Conservation (phyloP, 2,329 filamentous ascomycete species). For the Colletotrichum tropicicola region DNA sequence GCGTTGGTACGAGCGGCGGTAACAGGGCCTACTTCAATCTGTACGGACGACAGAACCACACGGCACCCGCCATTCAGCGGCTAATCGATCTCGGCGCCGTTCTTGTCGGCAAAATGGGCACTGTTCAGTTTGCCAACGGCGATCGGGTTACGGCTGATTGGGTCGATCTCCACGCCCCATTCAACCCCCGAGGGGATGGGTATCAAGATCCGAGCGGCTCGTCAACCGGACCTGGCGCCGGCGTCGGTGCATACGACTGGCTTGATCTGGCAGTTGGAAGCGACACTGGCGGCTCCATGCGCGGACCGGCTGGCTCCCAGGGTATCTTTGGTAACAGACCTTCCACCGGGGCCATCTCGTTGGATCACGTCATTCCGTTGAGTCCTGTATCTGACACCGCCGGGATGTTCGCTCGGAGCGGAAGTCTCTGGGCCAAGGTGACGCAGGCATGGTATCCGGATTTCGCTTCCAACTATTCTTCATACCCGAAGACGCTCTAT, state of each 20-base stretch:
- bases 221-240: conserved; percentile 33
- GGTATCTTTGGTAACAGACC: conserved; percentile 56
- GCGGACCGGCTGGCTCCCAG: conserved; percentile 46
- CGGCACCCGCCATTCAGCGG: conserved; percentile 59
- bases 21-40: conserved; percentile 64
- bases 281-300: conserved; percentile 31
- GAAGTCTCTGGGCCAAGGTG: conserved; percentile 1
- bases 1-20: conserved; percentile 59
- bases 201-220: conserved; percentile 34
- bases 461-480: conserved; percentile 39
- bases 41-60: conserved; percentile 54
- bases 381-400: conserved; percentile 33
- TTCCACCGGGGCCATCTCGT: conserved; percentile 45
- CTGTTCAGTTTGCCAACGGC: conserved; percentile 50
- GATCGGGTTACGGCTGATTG: conserved; percentile 55
- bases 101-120: conserved; percentile 54
- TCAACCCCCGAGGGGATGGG: conserved; percentile 40
- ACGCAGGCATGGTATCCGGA: conserved; percentile 18
- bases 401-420: conserved; percentile 15
- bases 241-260: conserved; percentile 35
- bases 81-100: conserved; percentile 65
- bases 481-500: conserved; percentile 36
- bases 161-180: conserved; percentile 37
- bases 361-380: conserved; percentile 51
- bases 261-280: conserved; percentile 35